Percentiles rank a stretch among this genome's conserved stretches.
These are phyloP conservation scores for Venturia carpophila DNA, from an alignment of 2,329 filamentous ascomycete genomes.

Conservation along the genomic window DNA sequence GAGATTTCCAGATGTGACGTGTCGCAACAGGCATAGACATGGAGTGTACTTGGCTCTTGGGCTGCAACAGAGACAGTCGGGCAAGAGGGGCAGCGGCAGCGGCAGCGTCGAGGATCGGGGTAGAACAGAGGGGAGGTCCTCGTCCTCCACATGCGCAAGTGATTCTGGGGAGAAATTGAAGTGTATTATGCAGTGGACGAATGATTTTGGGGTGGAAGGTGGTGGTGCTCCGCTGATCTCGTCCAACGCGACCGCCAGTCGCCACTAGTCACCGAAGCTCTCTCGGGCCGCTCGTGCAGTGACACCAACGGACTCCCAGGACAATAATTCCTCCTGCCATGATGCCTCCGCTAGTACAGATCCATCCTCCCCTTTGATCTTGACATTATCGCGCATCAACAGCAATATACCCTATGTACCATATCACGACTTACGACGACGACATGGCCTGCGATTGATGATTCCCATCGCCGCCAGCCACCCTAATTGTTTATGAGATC, in stretches of 20 bases:
- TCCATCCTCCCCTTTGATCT: background rate
- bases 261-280: background rate
- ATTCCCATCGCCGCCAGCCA: slow-evolving; percentile 5
- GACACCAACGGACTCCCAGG: background rate
- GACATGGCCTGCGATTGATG: background rate
- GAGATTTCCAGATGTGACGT: background rate
- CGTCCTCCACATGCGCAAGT: background rate
- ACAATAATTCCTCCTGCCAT: background rate
- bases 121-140: background rate
- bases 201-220: background rate
- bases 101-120: background rate
- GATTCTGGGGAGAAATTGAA: background rate
- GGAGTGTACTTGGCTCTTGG: background rate
- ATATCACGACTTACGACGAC: slow-evolving; percentile 12
- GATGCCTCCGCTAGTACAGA: background rate
- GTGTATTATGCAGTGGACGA: background rate
- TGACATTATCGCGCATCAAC: slow-evolving; percentile 11
- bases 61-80: background rate
- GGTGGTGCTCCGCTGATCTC: background rate
- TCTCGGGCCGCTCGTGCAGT: background rate
- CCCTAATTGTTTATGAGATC: background rate
- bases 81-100: background rate
- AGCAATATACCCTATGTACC: slow-evolving; percentile 9
- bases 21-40: background rate
- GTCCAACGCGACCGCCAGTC: background rate